A percentile compares a stretch with the other conserved stretches of the same genome.
Conservation (phyloP, 1,284 basidiomycete species). For the Anthracocystis setariae region DNA sequence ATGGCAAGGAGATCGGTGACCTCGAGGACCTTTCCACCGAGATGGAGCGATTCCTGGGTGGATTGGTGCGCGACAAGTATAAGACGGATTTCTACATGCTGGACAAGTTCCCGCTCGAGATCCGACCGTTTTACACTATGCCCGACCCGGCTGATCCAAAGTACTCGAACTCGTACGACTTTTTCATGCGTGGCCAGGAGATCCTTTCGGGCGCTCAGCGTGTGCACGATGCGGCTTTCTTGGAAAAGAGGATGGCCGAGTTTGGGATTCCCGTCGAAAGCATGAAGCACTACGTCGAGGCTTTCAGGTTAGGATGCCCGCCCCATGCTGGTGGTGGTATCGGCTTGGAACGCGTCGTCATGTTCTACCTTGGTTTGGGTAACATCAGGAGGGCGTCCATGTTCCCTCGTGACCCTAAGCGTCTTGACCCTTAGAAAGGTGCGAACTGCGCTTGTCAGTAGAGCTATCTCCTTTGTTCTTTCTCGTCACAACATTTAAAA, state of each 20-base stretch:
- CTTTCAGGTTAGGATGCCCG: slow-evolving; percentile 91
- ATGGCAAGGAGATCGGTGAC: slow-evolving; percentile 62
- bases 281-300: slow-evolving; percentile 91
- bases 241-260: slow-evolving; percentile 82
- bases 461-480: too few relatives aligned
- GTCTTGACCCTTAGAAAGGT: slow-evolving; percentile 60
- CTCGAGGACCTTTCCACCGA: slow-evolving; percentile 66
- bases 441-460: neutral
- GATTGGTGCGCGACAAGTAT: slow-evolving; percentile 65
- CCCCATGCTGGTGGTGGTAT: slow-evolving; percentile 76
- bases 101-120: slow-evolving; percentile 66
- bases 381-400: slow-evolving; percentile 93
- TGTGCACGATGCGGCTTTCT: slow-evolving; percentile 86
- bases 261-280: slow-evolving; percentile 80
- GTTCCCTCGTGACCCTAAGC: slow-evolving; percentile 78
- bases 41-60: slow-evolving; percentile 62
- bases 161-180: slow-evolving; percentile 97
- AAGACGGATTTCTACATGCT: slow-evolving; percentile 67
- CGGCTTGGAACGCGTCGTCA: slow-evolving; percentile 88
- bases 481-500: too few relatives aligned
- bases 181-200: slow-evolving; percentile 99
- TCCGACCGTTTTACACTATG: slow-evolving; percentile 68
- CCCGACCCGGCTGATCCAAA: slow-evolving; percentile 61
- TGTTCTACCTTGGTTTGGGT: slow-evolving; percentile 78
- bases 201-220: slow-evolving; percentile 97